These are phyloP conservation scores for Phialophora verrucosa DNA, from an alignment of 2,329 filamentous ascomycete genomes.

Conservation along the genomic window DNA sequence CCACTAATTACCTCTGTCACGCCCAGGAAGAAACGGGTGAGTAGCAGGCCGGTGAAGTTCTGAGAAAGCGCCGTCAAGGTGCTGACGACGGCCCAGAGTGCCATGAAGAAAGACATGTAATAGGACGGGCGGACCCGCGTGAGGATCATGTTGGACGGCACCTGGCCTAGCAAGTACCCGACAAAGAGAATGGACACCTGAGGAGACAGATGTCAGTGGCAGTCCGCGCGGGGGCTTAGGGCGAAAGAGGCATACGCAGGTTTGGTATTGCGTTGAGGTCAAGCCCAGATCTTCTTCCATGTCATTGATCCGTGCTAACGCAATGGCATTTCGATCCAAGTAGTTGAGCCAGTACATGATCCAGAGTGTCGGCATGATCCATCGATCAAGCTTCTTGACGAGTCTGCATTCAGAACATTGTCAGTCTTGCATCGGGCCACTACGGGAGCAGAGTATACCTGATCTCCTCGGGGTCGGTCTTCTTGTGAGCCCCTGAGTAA, in stretches of 20 bases:
- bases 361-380: constrained; percentile 43
- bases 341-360: constrained; percentile 37
- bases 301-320: constrained; percentile 42
- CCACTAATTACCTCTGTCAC: constrained; percentile 51
- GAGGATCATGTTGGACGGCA: constrained; percentile 42
- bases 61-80: constrained; percentile 46
- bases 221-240: not conserved
- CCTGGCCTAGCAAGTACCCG: constrained; percentile 40
- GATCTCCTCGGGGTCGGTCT: constrained; percentile 50
- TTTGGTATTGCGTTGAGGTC: constrained; percentile 43
- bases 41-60: constrained; percentile 50
- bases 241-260: constrained; percentile 32
- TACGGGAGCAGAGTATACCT: not conserved
- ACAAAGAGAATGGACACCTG: constrained; percentile 41
- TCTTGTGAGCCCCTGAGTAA: constrained; percentile 49
- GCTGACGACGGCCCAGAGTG: constrained; percentile 45
- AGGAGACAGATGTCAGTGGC: not conserved
- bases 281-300: constrained; percentile 43
- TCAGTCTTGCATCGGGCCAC: not conserved
- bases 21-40: constrained; percentile 50
- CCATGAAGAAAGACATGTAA: constrained; percentile 50
- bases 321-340: constrained; percentile 44
- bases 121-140: constrained; percentile 47
- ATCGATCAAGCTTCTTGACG: constrained; percentile 46
- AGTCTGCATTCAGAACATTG: constrained; percentile 32